Conservation (phyloP, 2,329 filamentous ascomycete genomes). For the Verticillium longisporum region DNA sequence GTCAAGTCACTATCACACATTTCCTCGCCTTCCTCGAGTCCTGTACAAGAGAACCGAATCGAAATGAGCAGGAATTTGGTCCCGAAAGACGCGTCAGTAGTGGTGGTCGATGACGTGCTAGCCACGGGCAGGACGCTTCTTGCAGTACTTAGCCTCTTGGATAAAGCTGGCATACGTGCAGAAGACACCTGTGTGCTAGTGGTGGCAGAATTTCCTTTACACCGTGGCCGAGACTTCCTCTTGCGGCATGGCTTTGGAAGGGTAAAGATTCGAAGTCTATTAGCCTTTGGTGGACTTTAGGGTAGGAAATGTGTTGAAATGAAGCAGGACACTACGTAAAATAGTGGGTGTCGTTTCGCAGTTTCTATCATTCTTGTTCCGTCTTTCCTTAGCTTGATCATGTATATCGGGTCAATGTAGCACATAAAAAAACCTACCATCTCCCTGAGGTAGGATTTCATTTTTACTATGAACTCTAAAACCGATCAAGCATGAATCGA, state of each 20-base stretch:
- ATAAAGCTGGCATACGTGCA: conserved; percentile 29
- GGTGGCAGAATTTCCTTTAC: conserved; percentile 51
- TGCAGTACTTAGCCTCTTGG: conserved; percentile 42
- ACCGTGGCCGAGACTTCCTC: conserved; percentile 42
- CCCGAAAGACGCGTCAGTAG: conserved; percentile 29
- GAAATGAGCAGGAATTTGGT: conserved; percentile 42
- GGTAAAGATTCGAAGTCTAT: no score
- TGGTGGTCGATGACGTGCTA: conserved; percentile 57
- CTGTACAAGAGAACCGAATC: conserved; percentile 26
- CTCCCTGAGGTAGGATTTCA: no score
- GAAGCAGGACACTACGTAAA: no score
- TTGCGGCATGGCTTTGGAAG: conserved; percentile 39
- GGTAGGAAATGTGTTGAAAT: no score
- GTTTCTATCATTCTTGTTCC: no score
- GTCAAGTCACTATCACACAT: conserved; percentile 44
- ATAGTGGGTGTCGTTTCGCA: no score
- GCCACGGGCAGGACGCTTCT: conserved; percentile 48
- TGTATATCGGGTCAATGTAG: no score
- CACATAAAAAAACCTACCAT: no score
- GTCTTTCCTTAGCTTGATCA: no score
- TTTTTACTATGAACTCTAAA: no score
- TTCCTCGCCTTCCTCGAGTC: conserved; percentile 29
- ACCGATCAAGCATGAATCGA: no score
- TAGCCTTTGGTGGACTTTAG: no score
- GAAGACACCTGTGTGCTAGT: conserved; percentile 41